These are phyloP conservation scores for Skeletonema tropicum DNA, from an alignment of 108 stramenopile genomes.

Conservation along the genomic window DNA sequence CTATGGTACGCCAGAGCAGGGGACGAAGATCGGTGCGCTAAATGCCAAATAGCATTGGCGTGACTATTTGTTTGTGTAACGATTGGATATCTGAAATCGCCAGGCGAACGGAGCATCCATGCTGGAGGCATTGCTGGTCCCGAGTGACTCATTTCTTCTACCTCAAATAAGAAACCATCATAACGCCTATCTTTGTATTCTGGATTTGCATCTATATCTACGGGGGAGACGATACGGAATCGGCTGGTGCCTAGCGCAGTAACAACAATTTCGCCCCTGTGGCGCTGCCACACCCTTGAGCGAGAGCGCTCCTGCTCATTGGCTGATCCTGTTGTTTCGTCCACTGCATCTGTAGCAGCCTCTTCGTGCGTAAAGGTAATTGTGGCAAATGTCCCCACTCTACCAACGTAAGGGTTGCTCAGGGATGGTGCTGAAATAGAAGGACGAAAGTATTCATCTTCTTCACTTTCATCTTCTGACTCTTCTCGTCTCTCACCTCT, in stretches of 20 bases:
- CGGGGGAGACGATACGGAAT: slow-evolving; percentile 51
- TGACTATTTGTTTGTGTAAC: slow-evolving; percentile 4
- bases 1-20: slow-evolving; percentile 43
- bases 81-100: slow-evolving; percentile 25
- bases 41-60: slow-evolving; percentile 16
- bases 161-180: slow-evolving; percentile 33
- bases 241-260: slow-evolving; percentile 71
- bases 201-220: not conserved
- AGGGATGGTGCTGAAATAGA: not conserved
- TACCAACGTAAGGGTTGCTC: slow-evolving; percentile 57
- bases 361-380: slow-evolving; percentile 74
- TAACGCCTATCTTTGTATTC: slow-evolving; percentile 1
- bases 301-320: slow-evolving; percentile 18
- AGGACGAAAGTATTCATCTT: slow-evolving; percentile 36
- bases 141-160: slow-evolving; percentile 42
- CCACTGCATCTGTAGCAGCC: slow-evolving; percentile 5
- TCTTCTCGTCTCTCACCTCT: slow-evolving; percentile 11
- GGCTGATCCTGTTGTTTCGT: not conserved
- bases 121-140: slow-evolving; percentile 36
- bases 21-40: slow-evolving; percentile 26
- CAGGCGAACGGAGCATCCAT: slow-evolving; percentile 37
- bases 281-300: slow-evolving; percentile 50
- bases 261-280: slow-evolving; percentile 56
- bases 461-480: slow-evolving; percentile 16
- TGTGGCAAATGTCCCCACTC: slow-evolving; percentile 78